Evolutionary conservation across 2,329 filamentous ascomycete species (phyloP).

Genomic region (Penicillium verrucosum): DNA sequence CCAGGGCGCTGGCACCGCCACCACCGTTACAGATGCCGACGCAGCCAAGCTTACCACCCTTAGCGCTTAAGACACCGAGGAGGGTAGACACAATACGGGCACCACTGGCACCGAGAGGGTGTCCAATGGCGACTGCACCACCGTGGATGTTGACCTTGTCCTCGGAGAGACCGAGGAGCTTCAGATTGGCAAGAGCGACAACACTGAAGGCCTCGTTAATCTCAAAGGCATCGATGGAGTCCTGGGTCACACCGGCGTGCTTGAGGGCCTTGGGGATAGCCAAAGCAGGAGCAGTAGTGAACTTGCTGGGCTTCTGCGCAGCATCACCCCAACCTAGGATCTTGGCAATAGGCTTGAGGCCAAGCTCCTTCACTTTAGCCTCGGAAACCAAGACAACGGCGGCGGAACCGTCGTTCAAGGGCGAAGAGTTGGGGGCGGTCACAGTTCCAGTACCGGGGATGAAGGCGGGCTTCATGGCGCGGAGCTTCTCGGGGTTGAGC

Average conservation of each 20-base stretch:
- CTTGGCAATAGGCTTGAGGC: constrained; percentile 88
- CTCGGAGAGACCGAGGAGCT: constrained; percentile 73
- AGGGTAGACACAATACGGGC: constrained; percentile 91
- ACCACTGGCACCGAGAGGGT: constrained; percentile 89
- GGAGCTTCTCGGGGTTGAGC: constrained; percentile 78
- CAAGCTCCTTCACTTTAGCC: constrained; percentile 86
- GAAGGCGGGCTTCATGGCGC: constrained; percentile 79
- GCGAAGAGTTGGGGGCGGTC: constrained; percentile 93
- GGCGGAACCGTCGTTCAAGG: constrained; percentile 90
- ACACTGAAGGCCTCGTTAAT: constrained; percentile 99
- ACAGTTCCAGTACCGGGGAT: constrained; percentile 75
- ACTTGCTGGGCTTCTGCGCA: constrained; percentile 84
- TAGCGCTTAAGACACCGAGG: constrained; percentile 81
- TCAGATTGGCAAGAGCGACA: constrained; percentile 93
- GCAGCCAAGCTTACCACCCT: constrained; percentile 88
- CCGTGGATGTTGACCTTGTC: constrained; percentile 95
- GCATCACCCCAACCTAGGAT: constrained; percentile 98
- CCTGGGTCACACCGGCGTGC: constrained; percentile 78
- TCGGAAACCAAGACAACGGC: constrained; percentile 92
- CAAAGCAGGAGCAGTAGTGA: constrained; percentile 89
- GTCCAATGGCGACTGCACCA: constrained; percentile 91
- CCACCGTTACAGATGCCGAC: constrained; percentile 98
- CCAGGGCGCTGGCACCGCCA: constrained; percentile 88
- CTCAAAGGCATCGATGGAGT: constrained; percentile 87
- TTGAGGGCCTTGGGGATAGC: constrained; percentile 97